These are phyloP conservation scores for Spinacia oleracea DNA, from an alignment of 179 eudicot genomes.

Conservation along the genomic window DNA sequence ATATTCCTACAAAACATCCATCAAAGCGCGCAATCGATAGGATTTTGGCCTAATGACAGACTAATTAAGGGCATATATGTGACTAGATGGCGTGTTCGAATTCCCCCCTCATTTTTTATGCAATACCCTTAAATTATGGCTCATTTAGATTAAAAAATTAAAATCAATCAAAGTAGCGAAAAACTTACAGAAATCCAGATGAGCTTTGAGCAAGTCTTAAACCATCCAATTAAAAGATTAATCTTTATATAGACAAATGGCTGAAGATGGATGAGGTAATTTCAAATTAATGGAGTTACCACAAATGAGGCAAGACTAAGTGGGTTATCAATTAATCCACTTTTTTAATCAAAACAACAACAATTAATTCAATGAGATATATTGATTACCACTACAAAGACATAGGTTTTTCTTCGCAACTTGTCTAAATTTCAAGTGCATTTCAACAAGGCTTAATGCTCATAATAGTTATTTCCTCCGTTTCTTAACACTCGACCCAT, in stretches of 20 bases:
- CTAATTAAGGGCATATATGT: no score
- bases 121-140: no score
- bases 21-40: no score
- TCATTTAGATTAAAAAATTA: no score
- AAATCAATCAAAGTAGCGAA: neutral
- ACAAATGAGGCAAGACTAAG: conserved; percentile 13
- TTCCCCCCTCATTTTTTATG: no score
- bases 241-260: neutral
- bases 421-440: neutral
- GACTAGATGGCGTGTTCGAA: no score
- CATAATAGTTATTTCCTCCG: no score
- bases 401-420: neutral
- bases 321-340: conserved; percentile 4
- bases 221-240: neutral
- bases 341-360: neutral
- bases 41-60: no score
- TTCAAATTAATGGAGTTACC: neutral
- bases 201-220: neutral
- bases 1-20: no score
- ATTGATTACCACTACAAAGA: neutral
- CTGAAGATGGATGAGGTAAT: neutral
- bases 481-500: no score
- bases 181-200: neutral
- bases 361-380: neutral
- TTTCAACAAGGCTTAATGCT: neutral